Evolutionary conservation across 1,139 yeast genomes (phyloP), one percentile per base, ranked within the genome.

Genomic region (Yamadazyma buinensis): DNA sequence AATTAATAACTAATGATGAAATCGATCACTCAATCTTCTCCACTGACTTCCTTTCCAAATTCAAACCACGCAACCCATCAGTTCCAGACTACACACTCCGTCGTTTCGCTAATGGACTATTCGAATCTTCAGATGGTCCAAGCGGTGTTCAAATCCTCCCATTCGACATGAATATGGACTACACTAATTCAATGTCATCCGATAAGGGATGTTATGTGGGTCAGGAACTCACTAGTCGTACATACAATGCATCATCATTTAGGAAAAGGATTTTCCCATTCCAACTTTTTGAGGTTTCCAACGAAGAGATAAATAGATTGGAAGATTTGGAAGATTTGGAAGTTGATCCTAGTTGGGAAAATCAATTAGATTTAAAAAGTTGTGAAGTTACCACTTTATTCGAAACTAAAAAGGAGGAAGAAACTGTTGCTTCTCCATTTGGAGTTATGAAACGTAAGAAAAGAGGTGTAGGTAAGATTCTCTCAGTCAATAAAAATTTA

Each of bases 151-250:
- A 80, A 5, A 57, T 84, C 1, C 61, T 92, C 9, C 97, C 99
- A 0, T 74, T 92, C 46, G 98, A 94, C 49, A 70, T 78, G 40
- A 86, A 87, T 54, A 64, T 90, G 43, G 98, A 94, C 57, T 79
- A 74, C 49, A 77, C 77, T 62, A 83, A 85, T 46, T 95, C 96
- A 1, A 73, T 90, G 13, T 86, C 92, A 36, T 75, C 83, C 34
- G 78, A 88, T 47, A 92, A 92, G 55, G 99, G 99, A 3, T 92
- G 99, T 55, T 92, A 92, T 49, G 82, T 87, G 15, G 99, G 99
- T 0, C 98, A 92, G 57, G 99, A 92, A 54, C 67, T 92, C 36
- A 90, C 97, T 0, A 87, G 90, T 15, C 72, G 98, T 48, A 84
- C 97, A 0, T 81, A 72, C 52, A 87, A 86, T 41, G 80, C 84